A percentile compares a stretch with the other conserved stretches of the same genome.
Evolutionary conservation across 345 rosid genomes (phyloP).

Genomic region (Dovyalis caffra): DNA sequence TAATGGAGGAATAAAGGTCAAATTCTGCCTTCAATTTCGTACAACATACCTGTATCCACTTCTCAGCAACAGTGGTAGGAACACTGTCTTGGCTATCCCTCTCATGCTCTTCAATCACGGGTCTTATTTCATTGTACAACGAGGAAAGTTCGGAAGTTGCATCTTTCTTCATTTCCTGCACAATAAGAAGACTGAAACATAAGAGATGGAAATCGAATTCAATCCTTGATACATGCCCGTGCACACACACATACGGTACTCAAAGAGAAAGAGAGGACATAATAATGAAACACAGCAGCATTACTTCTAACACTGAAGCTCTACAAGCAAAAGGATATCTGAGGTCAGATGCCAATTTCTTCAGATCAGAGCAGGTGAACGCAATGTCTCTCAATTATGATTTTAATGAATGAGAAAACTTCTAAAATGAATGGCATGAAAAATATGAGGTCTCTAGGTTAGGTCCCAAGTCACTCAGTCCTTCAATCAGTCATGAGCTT

Average conservation of each 20-base stretch:
- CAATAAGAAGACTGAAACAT: neutral
- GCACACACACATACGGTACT: neutral
- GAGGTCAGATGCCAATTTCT: too few relatives aligned
- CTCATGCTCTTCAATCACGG: conserved; percentile 91
- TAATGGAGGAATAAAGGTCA: conserved; percentile 68
- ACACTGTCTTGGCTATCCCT: conserved; percentile 92
- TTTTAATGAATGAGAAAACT: neutral
- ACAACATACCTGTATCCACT: conserved; percentile 93
- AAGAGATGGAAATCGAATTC: neutral
- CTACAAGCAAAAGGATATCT: too few relatives aligned
- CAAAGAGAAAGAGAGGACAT: neutral
- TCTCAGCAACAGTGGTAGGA: conserved; percentile 92
- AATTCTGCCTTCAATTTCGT: conserved; percentile 78
- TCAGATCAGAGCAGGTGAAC: neutral
- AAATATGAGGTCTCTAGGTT: neutral
- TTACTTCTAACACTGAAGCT: too few relatives aligned
- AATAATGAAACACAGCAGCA: neutral
- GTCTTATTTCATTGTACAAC: conserved; percentile 76
- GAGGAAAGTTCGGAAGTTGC: conserved; percentile 55
- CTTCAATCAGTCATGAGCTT: neutral
- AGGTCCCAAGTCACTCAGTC: neutral
- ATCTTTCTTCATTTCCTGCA: conserved; percentile 73
- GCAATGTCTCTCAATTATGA: neutral
- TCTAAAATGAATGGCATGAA: too few relatives aligned
- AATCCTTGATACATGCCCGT: neutral